Conservation (phyloP, 805 yeast species). For the Torulaspora gathmanii region DNA sequence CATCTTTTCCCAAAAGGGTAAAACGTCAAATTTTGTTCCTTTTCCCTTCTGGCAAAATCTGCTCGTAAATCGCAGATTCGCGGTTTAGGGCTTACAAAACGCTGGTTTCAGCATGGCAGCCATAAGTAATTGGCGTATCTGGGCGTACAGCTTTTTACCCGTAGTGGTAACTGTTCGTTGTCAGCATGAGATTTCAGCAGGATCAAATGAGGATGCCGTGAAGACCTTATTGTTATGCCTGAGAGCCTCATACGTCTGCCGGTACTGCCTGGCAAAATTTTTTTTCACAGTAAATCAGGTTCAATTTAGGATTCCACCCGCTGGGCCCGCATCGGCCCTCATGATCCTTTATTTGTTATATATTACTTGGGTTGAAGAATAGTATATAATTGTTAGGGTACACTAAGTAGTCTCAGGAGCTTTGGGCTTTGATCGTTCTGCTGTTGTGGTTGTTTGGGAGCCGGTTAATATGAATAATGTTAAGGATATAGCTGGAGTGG, state of each 20-base stretch:
- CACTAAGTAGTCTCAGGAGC: background rate
- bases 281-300: slow-evolving; percentile 5
- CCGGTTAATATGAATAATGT: slow-evolving; percentile 9
- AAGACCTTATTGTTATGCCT: background rate
- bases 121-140: slow-evolving; percentile 5
- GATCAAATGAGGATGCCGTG: slow-evolving; percentile 6
- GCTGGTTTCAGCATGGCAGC: slow-evolving; percentile 4
- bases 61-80: background rate
- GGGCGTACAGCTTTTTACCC: background rate
- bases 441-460: slow-evolving; percentile 1
- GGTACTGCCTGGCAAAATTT: background rate
- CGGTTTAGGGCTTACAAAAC: slow-evolving; percentile 2
- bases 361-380: background rate
- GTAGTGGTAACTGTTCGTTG: slow-evolving; percentile 3
- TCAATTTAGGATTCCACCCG: background rate
- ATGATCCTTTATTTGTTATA: slow-evolving; percentile 4
- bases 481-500: slow-evolving; percentile 7
- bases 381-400: background rate
- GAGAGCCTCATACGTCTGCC: slow-evolving; percentile 4
- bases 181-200: background rate
- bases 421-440: background rate
- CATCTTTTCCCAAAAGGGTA: slow-evolving; percentile 7
- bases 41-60: background rate
- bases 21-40: slow-evolving; percentile 7
- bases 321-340: slow-evolving; percentile 2